A percentile compares a stretch with the other conserved stretches of the same genome.
Evolutionary conservation across 2,329 filamentous ascomycete genomes (phyloP).

Genomic region (Ophiostoma ulmi): DNA sequence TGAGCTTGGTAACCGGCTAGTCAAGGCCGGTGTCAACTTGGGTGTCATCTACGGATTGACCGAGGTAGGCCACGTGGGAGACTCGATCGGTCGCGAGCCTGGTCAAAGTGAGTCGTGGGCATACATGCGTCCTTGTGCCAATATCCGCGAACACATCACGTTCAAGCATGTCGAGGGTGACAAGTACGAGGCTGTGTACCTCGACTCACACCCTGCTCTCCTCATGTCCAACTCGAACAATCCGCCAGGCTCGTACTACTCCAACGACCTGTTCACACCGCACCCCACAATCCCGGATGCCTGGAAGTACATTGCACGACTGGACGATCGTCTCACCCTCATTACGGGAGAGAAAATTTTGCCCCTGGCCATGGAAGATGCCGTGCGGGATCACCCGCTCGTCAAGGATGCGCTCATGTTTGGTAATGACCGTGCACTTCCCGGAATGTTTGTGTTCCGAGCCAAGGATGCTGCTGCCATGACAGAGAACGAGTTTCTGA

Average conservation of each 20-base stretch:
- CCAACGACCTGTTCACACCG: slow-evolving; percentile 36
- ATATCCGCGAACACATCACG: slow-evolving; percentile 35
- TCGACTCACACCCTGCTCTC: slow-evolving; percentile 35
- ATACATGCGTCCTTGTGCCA: slow-evolving; percentile 39
- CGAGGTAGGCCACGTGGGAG: slow-evolving; percentile 41
- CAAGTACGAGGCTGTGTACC: slow-evolving; percentile 36
- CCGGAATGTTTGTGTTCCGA: slow-evolving; percentile 35
- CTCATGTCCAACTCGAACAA: slow-evolving; percentile 36
- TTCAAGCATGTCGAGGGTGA: slow-evolving; percentile 37
- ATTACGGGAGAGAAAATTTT: slow-evolving; percentile 39
- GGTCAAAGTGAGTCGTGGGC: slow-evolving; percentile 41
- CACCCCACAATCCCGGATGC: slow-evolving; percentile 36
- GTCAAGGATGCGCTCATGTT: slow-evolving; percentile 36
- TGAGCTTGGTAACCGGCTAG: slow-evolving; percentile 46
- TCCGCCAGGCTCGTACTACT: slow-evolving; percentile 37
- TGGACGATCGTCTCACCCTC: slow-evolving; percentile 38
- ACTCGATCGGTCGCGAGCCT: slow-evolving; percentile 38
- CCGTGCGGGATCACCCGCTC: slow-evolving; percentile 34
- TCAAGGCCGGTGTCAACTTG: slow-evolving; percentile 46
- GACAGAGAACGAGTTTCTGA: slow-evolving; percentile 35
- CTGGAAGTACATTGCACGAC: slow-evolving; percentile 38
- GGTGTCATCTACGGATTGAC: slow-evolving; percentile 41
- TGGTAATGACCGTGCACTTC: slow-evolving; percentile 33
- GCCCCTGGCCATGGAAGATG: slow-evolving; percentile 36
- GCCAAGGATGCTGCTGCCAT: slow-evolving; percentile 30